A percentile compares a stretch with the other conserved stretches of the same genome.
Evolutionary conservation across 2,329 filamentous ascomycete species (phyloP).

Genomic region (Cyphellophora attinorum): DNA sequence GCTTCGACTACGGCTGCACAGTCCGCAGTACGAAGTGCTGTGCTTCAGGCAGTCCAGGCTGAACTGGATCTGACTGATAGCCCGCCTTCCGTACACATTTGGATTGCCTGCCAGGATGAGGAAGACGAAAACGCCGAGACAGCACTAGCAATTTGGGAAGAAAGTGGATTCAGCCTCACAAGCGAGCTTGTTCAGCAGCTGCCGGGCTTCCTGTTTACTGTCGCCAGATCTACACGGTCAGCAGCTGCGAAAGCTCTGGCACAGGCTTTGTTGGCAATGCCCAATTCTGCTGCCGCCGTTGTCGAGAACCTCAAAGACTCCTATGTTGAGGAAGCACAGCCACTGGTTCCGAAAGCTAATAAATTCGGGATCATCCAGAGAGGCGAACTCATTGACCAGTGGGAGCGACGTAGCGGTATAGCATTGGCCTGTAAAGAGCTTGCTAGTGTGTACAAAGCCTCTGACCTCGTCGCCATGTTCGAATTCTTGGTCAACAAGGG

Average conservation of each 20-base stretch:
- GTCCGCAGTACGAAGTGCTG: constrained; percentile 68
- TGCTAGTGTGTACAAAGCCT: constrained; percentile 56
- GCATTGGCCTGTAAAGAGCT: constrained; percentile 80
- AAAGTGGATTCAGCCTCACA: constrained; percentile 68
- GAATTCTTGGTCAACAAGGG: constrained; percentile 77
- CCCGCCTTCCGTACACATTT: constrained; percentile 80
- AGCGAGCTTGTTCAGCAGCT: constrained; percentile 57
- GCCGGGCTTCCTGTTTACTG: constrained; percentile 68
- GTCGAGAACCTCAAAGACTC: constrained; percentile 57
- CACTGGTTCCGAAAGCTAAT: constrained; percentile 73
- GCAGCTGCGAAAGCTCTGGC: constrained; percentile 75
- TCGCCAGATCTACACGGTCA: constrained; percentile 71
- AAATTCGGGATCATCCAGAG: constrained; percentile 93
- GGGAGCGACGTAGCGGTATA: constrained; percentile 84
- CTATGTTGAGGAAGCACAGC: constrained; percentile 73
- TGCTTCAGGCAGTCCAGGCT: constrained; percentile 79
- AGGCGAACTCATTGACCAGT: constrained; percentile 75
- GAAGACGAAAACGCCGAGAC: constrained; percentile 77
- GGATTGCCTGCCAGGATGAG: constrained; percentile 87
- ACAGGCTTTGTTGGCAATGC: constrained; percentile 57
- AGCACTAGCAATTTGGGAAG: constrained; percentile 86
- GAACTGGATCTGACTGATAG: constrained; percentile 88
- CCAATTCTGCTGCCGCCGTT: constrained; percentile 50
- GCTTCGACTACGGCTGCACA: constrained; percentile 72
- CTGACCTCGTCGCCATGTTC: constrained; percentile 67